Conservation (phyloP, 441 rosid genomes). For the Pelargonium australe region DNA sequence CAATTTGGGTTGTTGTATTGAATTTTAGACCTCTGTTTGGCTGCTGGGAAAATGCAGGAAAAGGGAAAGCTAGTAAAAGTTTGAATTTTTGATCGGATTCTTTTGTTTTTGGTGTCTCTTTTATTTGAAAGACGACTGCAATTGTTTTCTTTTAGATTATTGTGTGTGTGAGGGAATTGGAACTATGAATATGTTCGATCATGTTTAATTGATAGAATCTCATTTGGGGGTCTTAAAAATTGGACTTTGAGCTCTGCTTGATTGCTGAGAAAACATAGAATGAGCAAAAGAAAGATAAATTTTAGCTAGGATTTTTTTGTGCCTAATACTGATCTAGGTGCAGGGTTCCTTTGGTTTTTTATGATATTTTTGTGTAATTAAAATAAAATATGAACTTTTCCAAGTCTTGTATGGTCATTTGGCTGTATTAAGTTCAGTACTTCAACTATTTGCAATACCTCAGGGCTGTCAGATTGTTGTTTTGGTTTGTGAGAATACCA, state of each 20-base stretch:
- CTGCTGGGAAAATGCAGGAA: constrained; percentile 13
- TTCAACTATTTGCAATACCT: not conserved
- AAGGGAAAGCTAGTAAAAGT: not conserved
- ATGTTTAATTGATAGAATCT: constrained; percentile 7
- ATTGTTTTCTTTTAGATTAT: not conserved
- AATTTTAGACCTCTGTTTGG: constrained; percentile 13
- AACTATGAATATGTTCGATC: not conserved
- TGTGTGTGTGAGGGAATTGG: constrained; percentile 6
- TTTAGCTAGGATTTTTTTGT: not conserved
- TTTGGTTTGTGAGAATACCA: not conserved
- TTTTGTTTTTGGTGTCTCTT: not conserved
- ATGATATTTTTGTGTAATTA: not conserved
- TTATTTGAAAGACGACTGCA: not conserved
- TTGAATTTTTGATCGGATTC: constrained; percentile 6
- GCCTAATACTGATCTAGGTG: not conserved
- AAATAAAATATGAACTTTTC: not conserved
- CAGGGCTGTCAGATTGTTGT: not conserved
- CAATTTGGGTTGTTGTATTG: not conserved
- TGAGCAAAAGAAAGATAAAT: not conserved
- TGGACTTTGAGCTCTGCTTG: constrained; percentile 14
- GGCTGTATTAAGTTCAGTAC: not conserved
- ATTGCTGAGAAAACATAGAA: constrained; percentile 12
- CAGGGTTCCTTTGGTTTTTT: not conserved
- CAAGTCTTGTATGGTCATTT: not conserved
- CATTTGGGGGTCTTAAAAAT: not conserved